Percentiles rank a stretch among this genome's conserved stretches.
phyloP scores from a whole-genome alignment of 371 early-diverging fungal species.

The Phascolomyces articulosus region DNA sequence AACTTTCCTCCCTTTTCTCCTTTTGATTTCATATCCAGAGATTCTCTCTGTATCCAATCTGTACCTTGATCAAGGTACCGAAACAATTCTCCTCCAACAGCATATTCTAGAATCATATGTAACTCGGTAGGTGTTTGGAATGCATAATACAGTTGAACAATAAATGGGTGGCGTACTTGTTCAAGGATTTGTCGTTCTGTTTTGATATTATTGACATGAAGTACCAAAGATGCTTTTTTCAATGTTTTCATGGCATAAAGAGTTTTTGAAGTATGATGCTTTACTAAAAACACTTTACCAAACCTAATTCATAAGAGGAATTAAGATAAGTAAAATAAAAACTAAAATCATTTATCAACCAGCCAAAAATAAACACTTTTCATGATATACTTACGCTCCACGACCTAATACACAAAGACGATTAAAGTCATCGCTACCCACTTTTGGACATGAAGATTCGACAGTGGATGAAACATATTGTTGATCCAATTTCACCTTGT shows the following conservation, averaged over 20 bases:
- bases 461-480: slow-evolving; percentile 15
- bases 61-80: slow-evolving; percentile 70
- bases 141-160: slow-evolving; percentile 94
- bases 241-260: slow-evolving; percentile 94
- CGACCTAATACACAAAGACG: slow-evolving; percentile 94
- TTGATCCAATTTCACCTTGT: slow-evolving; percentile 12
- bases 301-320: slow-evolving; percentile 44
- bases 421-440: slow-evolving; percentile 72
- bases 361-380: not conserved
- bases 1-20: not conserved
- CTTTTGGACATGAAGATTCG: slow-evolving; percentile 34
- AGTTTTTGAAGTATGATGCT: slow-evolving; percentile 57
- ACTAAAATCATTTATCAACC: too few relatives aligned
- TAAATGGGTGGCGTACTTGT: slow-evolving; percentile 85
- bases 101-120: slow-evolving; percentile 97
- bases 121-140: slow-evolving; percentile 90
- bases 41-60: too few relatives aligned
- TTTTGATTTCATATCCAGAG: not conserved
- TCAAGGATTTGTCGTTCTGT: slow-evolving; percentile 81
- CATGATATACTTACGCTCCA: slow-evolving; percentile 70
- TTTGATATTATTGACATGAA: slow-evolving; percentile 75
- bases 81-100: slow-evolving; percentile 99
- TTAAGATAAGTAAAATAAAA: not conserved
- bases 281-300: slow-evolving; percentile 81
- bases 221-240: slow-evolving; percentile 79